A percentile compares a stretch with the other conserved stretches of the same genome.
phyloP scores from a whole-genome alignment of 495 filamentous ascomycete species.

The Trichoderma orchidacearum region DNA sequence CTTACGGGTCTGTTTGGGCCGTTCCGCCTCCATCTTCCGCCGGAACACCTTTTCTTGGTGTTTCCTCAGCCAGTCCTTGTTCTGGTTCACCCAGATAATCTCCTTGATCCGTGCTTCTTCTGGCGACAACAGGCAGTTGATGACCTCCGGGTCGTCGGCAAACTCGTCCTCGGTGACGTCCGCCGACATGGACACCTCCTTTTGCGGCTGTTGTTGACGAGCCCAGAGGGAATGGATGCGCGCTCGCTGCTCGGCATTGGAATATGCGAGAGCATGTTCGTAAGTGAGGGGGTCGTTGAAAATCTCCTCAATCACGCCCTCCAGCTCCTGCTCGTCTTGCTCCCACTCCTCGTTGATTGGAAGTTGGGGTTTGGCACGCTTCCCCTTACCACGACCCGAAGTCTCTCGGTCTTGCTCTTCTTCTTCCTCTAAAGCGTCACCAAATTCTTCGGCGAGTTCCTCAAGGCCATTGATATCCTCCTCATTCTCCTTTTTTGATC shows the following conservation, averaged over 20 bases:
- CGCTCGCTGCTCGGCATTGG: conserved; percentile 23
- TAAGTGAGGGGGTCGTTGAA: conserved; percentile 32
- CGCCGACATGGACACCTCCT: conserved; percentile 28
- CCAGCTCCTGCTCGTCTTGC: conserved; percentile 30
- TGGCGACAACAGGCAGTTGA: conserved; percentile 55
- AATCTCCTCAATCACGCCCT: conserved; percentile 34
- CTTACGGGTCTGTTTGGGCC: conserved; percentile 34
- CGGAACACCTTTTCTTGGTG: conserved; percentile 66
- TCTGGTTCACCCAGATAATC: conserved; percentile 83
- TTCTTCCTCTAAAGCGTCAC: conserved; percentile 20
- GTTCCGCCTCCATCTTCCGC: conserved; percentile 43
- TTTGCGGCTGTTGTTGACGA: conserved; percentile 12
- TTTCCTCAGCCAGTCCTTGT: conserved; percentile 75
- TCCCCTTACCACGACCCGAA: not conserved
- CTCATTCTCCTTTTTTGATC: not conserved
- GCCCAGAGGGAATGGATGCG: conserved; percentile 18
- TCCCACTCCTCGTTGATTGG: conserved; percentile 33
- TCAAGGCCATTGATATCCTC: conserved; percentile 10
- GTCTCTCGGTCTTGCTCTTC: not conserved
- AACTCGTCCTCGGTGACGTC: conserved; percentile 66
- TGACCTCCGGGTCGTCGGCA: conserved; percentile 72
- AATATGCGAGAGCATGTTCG: conserved; percentile 28
- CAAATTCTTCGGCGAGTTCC: conserved; percentile 17
- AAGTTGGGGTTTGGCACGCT: conserved; percentile 10
- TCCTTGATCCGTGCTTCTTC: conserved; percentile 68